Conservation (phyloP, 805 yeast genomes). For the Saccharomycodes ludwigii region DNA sequence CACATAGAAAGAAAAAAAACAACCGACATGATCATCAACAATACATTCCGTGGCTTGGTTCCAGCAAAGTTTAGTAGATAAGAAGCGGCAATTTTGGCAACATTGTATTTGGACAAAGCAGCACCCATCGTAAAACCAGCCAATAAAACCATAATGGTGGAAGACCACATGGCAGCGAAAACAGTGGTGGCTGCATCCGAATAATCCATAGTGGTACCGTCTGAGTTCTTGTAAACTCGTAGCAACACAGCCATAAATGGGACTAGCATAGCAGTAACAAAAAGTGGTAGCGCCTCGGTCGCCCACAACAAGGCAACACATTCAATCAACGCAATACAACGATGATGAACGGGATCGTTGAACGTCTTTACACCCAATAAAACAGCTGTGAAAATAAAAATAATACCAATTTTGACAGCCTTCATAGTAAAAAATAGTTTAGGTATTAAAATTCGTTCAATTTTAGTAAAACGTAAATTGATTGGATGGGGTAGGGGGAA, state of each 20-base stretch:
- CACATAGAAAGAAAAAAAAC: constrained; percentile 83
- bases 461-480: constrained; percentile 14
- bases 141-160: constrained; percentile 75
- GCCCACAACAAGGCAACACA: constrained; percentile 79
- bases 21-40: constrained; percentile 72
- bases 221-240: constrained; percentile 43
- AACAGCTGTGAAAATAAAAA: constrained; percentile 39
- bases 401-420: constrained; percentile 35
- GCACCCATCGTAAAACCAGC: constrained; percentile 95
- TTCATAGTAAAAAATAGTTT: constrained; percentile 34
- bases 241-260: constrained; percentile 71
- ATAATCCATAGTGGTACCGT: constrained; percentile 47
- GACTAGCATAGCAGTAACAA: constrained; percentile 76
- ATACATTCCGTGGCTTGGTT: constrained; percentile 63
- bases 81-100: constrained; percentile 85
- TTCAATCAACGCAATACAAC: constrained; percentile 55
- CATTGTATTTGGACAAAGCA: constrained; percentile 78
- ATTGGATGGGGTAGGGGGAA: constrained; percentile 22
- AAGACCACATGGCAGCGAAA: constrained; percentile 83
- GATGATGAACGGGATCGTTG: constrained; percentile 45
- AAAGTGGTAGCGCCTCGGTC: constrained; percentile 84
- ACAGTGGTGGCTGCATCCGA: constrained; percentile 56
- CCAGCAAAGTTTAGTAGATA: constrained; percentile 71
- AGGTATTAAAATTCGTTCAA: constrained; percentile 31
- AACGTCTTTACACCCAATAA: constrained; percentile 48